These are phyloP conservation scores for Pseudogymnoascus sp. DNA, from an alignment of 2,329 filamentous ascomycete species.

Conservation along the genomic window DNA sequence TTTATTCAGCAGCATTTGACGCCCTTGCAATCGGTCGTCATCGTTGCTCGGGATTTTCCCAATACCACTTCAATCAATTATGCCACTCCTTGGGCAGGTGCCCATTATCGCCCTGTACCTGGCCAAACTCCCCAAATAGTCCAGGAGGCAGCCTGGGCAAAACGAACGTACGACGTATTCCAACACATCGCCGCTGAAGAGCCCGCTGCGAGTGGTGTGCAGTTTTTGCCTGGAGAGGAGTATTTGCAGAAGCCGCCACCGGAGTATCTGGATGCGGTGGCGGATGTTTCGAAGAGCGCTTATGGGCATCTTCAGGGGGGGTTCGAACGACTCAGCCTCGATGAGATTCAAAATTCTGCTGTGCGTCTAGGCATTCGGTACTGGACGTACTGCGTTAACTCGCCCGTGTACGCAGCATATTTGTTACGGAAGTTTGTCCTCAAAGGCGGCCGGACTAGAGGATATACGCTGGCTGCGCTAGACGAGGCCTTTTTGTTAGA, in stretches of 20 bases:
- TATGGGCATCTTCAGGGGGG: not conserved
- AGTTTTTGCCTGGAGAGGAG: conserved; percentile 34
- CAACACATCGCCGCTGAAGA: conserved; percentile 29
- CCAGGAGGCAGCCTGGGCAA: conserved; percentile 32
- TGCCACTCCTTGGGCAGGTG: conserved; percentile 39
- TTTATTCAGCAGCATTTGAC: conserved; percentile 27
- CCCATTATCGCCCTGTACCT: conserved; percentile 40
- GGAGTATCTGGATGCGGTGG: conserved; percentile 29
- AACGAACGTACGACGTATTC: conserved; percentile 33
- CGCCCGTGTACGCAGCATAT: conserved; percentile 36
- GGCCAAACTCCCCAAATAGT: conserved; percentile 30
- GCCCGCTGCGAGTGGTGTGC: conserved; percentile 31
- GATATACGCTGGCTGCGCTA: conserved; percentile 21
- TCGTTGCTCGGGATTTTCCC: conserved; percentile 36
- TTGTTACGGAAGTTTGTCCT: conserved; percentile 35
- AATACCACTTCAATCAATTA: conserved; percentile 35
- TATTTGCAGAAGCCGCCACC: conserved; percentile 33
- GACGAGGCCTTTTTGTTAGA: conserved; percentile 34
- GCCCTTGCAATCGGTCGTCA: conserved; percentile 11
- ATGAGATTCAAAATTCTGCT: conserved; percentile 19
- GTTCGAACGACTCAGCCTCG: not conserved
- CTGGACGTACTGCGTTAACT: conserved; percentile 35
- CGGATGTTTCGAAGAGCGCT: conserved; percentile 13
- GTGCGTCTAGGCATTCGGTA: conserved; percentile 31
- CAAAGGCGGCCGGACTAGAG: conserved; percentile 30